phyloP scores from a whole-genome alignment of 73 alveolate species.

The Paraurostyla sp. region DNA sequence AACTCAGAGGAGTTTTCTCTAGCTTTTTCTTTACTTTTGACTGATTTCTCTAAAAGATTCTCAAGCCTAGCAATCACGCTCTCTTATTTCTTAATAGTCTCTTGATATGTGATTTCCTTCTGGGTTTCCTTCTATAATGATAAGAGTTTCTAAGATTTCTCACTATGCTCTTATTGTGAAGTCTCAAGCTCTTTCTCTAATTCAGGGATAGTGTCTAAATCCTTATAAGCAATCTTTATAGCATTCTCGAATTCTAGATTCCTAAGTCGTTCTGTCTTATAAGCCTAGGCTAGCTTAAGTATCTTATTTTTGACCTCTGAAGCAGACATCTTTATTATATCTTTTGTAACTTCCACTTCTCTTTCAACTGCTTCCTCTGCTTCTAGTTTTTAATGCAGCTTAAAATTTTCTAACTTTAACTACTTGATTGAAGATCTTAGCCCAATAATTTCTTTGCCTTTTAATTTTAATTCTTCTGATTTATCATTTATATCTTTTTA shows the following conservation, averaged over 20 bases:
- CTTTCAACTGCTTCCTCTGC: slow-evolving; percentile 93
- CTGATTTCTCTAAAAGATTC: slow-evolving; percentile 87
- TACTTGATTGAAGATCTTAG: slow-evolving; percentile 94
- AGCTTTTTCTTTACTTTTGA: slow-evolving; percentile 83
- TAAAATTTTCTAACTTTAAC: slow-evolving; percentile 93
- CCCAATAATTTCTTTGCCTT: slow-evolving; percentile 98
- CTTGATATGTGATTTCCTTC: slow-evolving; percentile 91
- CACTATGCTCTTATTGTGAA: slow-evolving; percentile 90
- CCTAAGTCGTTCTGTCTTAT: slow-evolving; percentile 96
- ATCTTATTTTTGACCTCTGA: slow-evolving; percentile 96
- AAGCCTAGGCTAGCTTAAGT: slow-evolving; percentile 97
- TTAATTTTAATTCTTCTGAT: slow-evolving; percentile 91
- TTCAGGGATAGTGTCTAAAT: slow-evolving; percentile 89
- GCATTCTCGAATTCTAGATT: slow-evolving; percentile 97
- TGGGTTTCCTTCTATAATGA: slow-evolving; percentile 91
- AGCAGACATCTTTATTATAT: slow-evolving; percentile 91
- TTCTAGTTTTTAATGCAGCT: slow-evolving; percentile 89
- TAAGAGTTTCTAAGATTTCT: slow-evolving; percentile 88
- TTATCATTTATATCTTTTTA: slow-evolving; percentile 98
- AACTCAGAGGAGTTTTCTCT: slow-evolving; percentile 87
- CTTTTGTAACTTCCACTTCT: slow-evolving; percentile 91
- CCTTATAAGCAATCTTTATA: slow-evolving; percentile 90
- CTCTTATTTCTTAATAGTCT: slow-evolving; percentile 98
- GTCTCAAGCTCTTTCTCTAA: slow-evolving; percentile 92
- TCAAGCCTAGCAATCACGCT: slow-evolving; percentile 96